Conservation (phyloP, 2,329 filamentous ascomycete species). For the Arthrobotrys iridis region DNA sequence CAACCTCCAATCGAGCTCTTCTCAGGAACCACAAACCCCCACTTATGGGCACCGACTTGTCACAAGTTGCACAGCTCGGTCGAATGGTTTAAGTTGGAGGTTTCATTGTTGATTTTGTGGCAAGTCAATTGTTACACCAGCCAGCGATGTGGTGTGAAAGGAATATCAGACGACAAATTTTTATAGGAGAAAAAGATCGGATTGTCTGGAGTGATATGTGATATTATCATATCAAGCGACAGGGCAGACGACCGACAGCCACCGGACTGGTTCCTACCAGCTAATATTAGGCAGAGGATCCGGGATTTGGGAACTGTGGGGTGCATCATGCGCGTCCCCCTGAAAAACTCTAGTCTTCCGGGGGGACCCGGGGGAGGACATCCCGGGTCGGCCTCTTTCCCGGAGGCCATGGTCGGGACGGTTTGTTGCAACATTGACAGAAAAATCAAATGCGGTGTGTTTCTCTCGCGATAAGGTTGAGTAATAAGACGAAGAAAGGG, state of each 20-base stretch:
- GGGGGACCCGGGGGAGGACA: not conserved
- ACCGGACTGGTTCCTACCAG: constrained; percentile 43
- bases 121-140: constrained; percentile 4
- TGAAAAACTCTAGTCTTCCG: constrained; percentile 30
- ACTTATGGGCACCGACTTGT: constrained; percentile 23
- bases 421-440: constrained; percentile 15
- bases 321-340: constrained; percentile 53
- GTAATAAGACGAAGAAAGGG: constrained; percentile 36
- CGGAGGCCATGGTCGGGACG: not conserved
- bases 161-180: not conserved
- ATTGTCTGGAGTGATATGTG: constrained; percentile 14
- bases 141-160: not conserved
- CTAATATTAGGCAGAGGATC: constrained; percentile 50
- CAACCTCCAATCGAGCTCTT: constrained; percentile 30
- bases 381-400: not conserved
- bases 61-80: constrained; percentile 8
- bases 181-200: constrained; percentile 28
- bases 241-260: constrained; percentile 31
- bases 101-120: not conserved
- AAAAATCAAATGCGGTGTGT: not conserved
- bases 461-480: constrained; percentile 19
- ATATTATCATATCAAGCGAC: constrained; percentile 21
- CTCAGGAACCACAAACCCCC: constrained; percentile 31
- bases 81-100: not conserved
- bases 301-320: constrained; percentile 54